These are phyloP conservation scores for Xylariaceae sp. DNA, from an alignment of 2,329 filamentous ascomycete species.

Conservation along the genomic window DNA sequence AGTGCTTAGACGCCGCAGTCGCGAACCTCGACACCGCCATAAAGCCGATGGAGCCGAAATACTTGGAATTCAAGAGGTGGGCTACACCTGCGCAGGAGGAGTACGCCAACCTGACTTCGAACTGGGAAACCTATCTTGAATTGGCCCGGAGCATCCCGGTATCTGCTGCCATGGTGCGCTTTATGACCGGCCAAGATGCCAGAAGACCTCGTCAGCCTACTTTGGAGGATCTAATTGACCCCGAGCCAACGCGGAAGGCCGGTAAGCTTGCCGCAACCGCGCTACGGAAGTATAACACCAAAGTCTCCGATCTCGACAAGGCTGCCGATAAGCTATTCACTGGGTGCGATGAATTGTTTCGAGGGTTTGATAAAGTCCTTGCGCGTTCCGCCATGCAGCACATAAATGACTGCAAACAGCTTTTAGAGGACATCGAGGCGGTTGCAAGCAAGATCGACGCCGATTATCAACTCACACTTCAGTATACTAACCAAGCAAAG, in stretches of 20 bases:
- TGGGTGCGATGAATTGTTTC: conserved; percentile 56
- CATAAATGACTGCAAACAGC: conserved; percentile 57
- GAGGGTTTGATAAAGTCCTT: conserved; percentile 56
- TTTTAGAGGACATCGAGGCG: conserved; percentile 80
- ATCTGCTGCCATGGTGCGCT: conserved; percentile 58
- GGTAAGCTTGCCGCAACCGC: conserved; percentile 57
- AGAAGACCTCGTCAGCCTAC: conserved; percentile 48
- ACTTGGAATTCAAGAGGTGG: conserved; percentile 66
- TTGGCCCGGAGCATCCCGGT: conserved; percentile 60
- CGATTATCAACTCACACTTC: conserved; percentile 73
- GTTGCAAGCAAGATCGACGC: conserved; percentile 80
- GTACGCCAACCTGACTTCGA: conserved; percentile 56
- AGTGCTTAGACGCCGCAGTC: conserved; percentile 77
- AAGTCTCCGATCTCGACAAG: conserved; percentile 56
- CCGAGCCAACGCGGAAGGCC: conserved; percentile 65
- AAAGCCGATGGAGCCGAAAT: conserved; percentile 64
- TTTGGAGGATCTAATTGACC: conserved; percentile 70
- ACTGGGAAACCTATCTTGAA: conserved; percentile 64
- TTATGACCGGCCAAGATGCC: conserved; percentile 51
- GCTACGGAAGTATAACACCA: conserved; percentile 53
- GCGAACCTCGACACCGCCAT: conserved; percentile 76
- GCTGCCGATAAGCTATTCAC: conserved; percentile 54
- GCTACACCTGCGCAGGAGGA: conserved; percentile 61
- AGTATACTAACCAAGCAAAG: conserved; percentile 58
- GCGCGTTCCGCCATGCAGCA: conserved; percentile 51